Evolutionary conservation across 2,329 filamentous ascomycete species (phyloP).

Genomic region (Cordyceps pruinosa): DNA sequence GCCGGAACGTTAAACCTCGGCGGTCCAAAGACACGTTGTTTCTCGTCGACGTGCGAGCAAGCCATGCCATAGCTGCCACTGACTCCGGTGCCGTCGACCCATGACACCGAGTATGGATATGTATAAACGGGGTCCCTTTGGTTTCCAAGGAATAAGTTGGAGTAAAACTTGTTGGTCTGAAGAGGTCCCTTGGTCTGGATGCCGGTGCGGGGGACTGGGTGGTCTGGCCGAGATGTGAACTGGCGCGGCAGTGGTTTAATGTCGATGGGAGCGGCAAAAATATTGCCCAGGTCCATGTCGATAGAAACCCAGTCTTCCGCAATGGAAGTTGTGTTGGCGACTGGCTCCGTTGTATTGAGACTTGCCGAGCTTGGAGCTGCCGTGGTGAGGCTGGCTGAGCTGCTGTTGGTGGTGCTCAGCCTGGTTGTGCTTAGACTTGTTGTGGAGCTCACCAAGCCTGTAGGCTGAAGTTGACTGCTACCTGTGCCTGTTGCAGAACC

Average conservation of each 20-base stretch:
- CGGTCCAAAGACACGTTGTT: constrained; percentile 61
- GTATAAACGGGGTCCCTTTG: constrained; percentile 66
- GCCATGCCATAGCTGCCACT: constrained; percentile 69
- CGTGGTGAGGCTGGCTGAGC: background rate
- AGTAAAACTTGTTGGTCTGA: constrained; percentile 74
- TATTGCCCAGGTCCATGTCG: constrained; percentile 29
- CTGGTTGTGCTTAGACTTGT: background rate
- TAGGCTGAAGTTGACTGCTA: background rate
- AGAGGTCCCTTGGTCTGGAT: constrained; percentile 44
- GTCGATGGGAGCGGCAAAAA: constrained; percentile 50
- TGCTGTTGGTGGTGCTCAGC: background rate
- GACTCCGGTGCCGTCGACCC: constrained; percentile 56
- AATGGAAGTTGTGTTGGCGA: background rate
- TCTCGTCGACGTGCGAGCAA: constrained; percentile 64
- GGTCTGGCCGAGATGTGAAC: constrained; percentile 44
- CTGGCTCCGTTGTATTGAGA: background rate
- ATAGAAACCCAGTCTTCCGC: background rate
- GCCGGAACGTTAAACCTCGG: constrained; percentile 49
- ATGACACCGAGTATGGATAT: constrained; percentile 66
- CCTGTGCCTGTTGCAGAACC: background rate
- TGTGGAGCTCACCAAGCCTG: background rate
- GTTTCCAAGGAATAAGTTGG: constrained; percentile 70
- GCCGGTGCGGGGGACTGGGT: constrained; percentile 50
- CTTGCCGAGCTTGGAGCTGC: background rate
- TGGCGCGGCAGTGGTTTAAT: constrained; percentile 42